Percentiles rank a stretch among this genome's conserved stretches.
These are phyloP conservation scores for Venturia nashicola DNA, from an alignment of 2,329 filamentous ascomycete species.

Conservation along the genomic window DNA sequence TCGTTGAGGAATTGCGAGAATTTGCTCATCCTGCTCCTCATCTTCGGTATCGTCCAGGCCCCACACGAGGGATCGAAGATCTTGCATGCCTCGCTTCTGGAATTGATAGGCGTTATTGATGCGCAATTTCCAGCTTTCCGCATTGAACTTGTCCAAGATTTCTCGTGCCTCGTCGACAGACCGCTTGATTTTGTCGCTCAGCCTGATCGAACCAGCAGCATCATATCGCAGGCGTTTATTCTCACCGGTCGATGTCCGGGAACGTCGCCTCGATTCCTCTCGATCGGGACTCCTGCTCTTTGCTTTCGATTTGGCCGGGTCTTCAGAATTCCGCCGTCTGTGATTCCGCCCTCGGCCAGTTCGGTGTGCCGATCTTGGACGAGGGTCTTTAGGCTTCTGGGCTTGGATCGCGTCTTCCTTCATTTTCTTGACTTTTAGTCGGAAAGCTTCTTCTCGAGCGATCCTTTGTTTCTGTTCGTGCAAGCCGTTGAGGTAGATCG, in stretches of 20 bases:
- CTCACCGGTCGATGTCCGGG: slow-evolving; percentile 8
- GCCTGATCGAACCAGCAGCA: slow-evolving; percentile 59
- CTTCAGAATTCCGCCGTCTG: slow-evolving; percentile 23
- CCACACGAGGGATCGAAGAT: slow-evolving; percentile 69
- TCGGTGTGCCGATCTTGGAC: slow-evolving; percentile 39
- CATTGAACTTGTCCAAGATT: slow-evolving; percentile 66
- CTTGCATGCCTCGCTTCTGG: slow-evolving; percentile 62
- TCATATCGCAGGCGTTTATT: slow-evolving; percentile 56
- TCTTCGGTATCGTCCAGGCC: slow-evolving; percentile 75
- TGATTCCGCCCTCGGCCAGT: slow-evolving; percentile 30
- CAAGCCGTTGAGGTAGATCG: slow-evolving; percentile 83
- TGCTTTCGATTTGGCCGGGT: slow-evolving; percentile 16
- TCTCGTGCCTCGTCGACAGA: slow-evolving; percentile 65
- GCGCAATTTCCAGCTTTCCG: slow-evolving; percentile 81
- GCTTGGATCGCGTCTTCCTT: slow-evolving; percentile 43
- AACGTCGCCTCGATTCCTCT: not conserved
- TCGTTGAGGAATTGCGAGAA: slow-evolving; percentile 73
- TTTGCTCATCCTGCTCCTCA: slow-evolving; percentile 67
- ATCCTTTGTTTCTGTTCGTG: slow-evolving; percentile 83
- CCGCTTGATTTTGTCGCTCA: slow-evolving; percentile 62
- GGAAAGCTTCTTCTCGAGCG: slow-evolving; percentile 81
- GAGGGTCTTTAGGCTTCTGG: slow-evolving; percentile 24
- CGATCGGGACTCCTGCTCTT: slow-evolving; percentile 27
- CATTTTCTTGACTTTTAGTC: slow-evolving; percentile 75
- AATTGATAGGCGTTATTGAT: slow-evolving; percentile 66